Percentiles rank a stretch among this genome's conserved stretches.
phyloP scores from a whole-genome alignment of 2,329 filamentous ascomycete genomes.

The Pseudogymnoascus sp. region DNA sequence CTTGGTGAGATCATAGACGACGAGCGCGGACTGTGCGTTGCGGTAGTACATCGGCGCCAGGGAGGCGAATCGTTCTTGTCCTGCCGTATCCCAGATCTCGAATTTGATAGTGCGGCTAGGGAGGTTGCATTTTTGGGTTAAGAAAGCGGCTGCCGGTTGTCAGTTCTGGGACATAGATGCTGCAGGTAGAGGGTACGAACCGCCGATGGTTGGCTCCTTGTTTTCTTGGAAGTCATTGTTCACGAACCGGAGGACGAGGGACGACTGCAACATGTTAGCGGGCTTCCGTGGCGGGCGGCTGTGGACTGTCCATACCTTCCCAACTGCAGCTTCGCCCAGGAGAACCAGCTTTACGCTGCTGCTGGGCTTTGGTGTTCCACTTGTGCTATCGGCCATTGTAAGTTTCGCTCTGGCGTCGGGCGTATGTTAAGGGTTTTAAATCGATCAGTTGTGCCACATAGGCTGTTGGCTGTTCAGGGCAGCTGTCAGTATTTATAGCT shows the following conservation, averaged over 20 bases:
- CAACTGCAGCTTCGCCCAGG: conserved; percentile 92
- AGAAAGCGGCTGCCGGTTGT: conserved; percentile 67
- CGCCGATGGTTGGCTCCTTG: conserved; percentile 98
- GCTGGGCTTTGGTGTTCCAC: conserved; percentile 78
- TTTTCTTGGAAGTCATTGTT: conserved; percentile 99
- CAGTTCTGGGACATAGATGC: conserved; percentile 8
- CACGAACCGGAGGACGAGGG: conserved; percentile 93
- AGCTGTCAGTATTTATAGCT: neutral
- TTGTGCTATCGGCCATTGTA: conserved; percentile 64
- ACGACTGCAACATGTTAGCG: conserved; percentile 57
- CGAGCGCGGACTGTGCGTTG: conserved; percentile 93
- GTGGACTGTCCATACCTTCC: conserved; percentile 63
- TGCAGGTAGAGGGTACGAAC: conserved; percentile 41
- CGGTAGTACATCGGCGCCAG: conserved; percentile 99
- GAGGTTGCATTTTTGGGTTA: conserved; percentile 97
- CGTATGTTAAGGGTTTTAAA: neutral
- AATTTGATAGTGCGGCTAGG: conserved; percentile 88
- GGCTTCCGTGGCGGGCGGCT: neutral
- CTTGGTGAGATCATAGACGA: conserved; percentile 98
- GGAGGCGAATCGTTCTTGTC: conserved; percentile 94
- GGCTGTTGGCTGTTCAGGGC: neutral
- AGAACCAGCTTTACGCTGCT: conserved; percentile 99
- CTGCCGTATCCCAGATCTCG: conserved; percentile 97
- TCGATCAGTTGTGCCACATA: neutral
- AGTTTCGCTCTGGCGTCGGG: neutral